phyloP scores from a whole-genome alignment of 306 rosid genomes.

The Castanea mollissima region DNA sequence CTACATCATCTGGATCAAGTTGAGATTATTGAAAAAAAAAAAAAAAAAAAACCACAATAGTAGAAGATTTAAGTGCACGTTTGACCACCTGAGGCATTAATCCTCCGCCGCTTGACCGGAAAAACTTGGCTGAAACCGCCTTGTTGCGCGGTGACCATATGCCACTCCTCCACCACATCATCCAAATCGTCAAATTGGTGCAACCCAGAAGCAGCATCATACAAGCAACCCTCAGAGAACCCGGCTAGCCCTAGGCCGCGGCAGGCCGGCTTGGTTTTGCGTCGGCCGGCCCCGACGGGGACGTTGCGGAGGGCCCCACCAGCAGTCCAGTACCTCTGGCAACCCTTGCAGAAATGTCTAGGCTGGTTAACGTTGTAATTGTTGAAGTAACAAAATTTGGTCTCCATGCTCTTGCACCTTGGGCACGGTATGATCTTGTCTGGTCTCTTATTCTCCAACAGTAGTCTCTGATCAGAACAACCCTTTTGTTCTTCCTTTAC shows the following conservation, averaged over 20 bases:
- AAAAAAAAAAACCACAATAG: neutral
- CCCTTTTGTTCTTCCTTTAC: constrained; percentile 35
- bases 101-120: constrained; percentile 59
- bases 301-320: constrained; percentile 95
- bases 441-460: constrained; percentile 44
- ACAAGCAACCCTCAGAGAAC: constrained; percentile 40
- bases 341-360: constrained; percentile 82
- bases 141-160: constrained; percentile 28
- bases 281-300: constrained; percentile 75
- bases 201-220: constrained; percentile 40
- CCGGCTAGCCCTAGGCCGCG: constrained; percentile 22
- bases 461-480: constrained; percentile 26
- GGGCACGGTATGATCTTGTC: constrained; percentile 82
- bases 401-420: constrained; percentile 91
- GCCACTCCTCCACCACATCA: constrained; percentile 53
- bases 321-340: constrained; percentile 93
- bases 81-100: constrained; percentile 39
- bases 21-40: neutral
- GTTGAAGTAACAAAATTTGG: constrained; percentile 94
- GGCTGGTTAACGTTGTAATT: constrained; percentile 96
- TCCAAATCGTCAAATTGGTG: constrained; percentile 50
- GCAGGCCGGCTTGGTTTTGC: constrained; percentile 59
- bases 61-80: constrained; percentile 23
- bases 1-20: neutral
- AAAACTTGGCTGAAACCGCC: constrained; percentile 43